Conservation (phyloP, 2,329 filamentous ascomycete species). For the Botrytis fabae region DNA sequence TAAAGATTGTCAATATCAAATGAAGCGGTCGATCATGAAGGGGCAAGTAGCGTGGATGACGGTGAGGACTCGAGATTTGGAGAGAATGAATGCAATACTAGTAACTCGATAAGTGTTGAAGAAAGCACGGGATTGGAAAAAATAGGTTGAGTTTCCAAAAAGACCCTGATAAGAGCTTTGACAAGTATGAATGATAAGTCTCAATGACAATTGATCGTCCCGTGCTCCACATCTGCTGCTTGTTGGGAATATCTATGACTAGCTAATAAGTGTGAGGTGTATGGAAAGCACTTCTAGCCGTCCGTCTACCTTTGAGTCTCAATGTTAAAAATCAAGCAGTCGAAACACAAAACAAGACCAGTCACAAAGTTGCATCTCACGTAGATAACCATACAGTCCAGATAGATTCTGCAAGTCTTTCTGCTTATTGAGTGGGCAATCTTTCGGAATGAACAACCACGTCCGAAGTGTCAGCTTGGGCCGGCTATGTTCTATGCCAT, state of each 20-base stretch:
- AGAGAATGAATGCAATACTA: neutral
- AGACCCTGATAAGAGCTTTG: conserved; percentile 7
- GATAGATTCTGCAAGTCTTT: neutral
- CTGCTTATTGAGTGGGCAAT: too few relatives aligned
- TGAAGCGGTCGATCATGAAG: neutral
- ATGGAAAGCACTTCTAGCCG: neutral
- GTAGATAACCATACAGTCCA: neutral
- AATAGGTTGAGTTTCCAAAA: too few relatives aligned
- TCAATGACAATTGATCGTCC: neutral
- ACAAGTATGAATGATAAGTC: neutral
- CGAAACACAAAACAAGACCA: neutral
- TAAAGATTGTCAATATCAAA: neutral
- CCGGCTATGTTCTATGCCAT: neutral
- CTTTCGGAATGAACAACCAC: too few relatives aligned
- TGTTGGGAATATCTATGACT: neutral
- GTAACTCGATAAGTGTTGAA: neutral
- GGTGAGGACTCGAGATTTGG: neutral
- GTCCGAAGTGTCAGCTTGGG: neutral
- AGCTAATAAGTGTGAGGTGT: neutral
- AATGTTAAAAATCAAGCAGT: neutral
- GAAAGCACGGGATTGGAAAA: neutral
- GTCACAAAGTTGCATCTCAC: neutral
- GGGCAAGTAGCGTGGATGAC: neutral
- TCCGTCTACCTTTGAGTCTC: neutral
- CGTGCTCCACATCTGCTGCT: neutral